These are phyloP conservation scores for Microdochium bolleyi DNA, from an alignment of 2,329 filamentous ascomycete species.

Conservation along the genomic window DNA sequence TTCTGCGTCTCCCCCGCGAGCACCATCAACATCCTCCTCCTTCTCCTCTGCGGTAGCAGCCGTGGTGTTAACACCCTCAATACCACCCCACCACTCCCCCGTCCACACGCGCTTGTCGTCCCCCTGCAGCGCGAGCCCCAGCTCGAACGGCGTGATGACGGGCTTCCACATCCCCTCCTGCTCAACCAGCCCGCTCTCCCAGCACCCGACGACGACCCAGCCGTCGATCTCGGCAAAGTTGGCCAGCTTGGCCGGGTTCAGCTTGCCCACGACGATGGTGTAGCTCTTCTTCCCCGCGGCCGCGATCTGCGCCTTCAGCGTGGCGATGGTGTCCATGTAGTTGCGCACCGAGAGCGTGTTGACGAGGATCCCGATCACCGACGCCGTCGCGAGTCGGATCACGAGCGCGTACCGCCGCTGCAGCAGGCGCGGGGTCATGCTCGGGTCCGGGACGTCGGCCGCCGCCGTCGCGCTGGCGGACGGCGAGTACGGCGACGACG, in stretches of 20 bases:
- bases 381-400: constrained; percentile 68
- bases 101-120: constrained; percentile 79
- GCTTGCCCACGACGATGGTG: constrained; percentile 90
- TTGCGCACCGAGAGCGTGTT: constrained; percentile 91
- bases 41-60: constrained; percentile 14
- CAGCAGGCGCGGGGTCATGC: constrained; percentile 46
- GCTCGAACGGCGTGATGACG: constrained; percentile 90
- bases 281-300: constrained; percentile 89
- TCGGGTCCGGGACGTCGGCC: constrained; percentile 27
- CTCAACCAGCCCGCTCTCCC: constrained; percentile 91
- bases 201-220: constrained; percentile 96
- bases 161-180: constrained; percentile 83
- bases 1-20: constrained; percentile 3
- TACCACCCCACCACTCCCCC: constrained; percentile 82
- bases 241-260: constrained; percentile 91
- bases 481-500: constrained; percentile 33
- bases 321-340: constrained; percentile 73
- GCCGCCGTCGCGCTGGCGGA: no score
- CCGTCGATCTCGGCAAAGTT: constrained; percentile 94
- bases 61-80: constrained; percentile 56
- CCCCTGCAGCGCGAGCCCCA: constrained; percentile 66
- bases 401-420: constrained; percentile 84
- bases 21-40: constrained; percentile 13
- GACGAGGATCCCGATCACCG: constrained; percentile 88
- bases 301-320: constrained; percentile 65